Evolutionary conservation across 805 yeast species (phyloP), one percentile per base, ranked within the genome.

Genomic region (Ogataea haglerorum): DNA sequence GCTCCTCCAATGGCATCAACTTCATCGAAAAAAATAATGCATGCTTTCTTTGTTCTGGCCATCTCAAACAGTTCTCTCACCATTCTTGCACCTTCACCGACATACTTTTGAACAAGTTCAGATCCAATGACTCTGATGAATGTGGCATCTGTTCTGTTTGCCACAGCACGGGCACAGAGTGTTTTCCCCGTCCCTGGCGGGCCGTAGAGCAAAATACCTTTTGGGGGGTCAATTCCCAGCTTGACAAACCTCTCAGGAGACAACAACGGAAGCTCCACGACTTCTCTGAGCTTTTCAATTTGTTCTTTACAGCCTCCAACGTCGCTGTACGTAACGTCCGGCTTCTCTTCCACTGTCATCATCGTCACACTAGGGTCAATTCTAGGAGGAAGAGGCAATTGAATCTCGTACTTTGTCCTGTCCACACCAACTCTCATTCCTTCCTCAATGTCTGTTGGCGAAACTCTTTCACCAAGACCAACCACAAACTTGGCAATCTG

Each of bases 261-360:
- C 42, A 93, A 70, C 51, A 90, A 68, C 30, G 97, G 98, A 58
- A 91, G 71, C 65, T 91, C 98, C 13, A 90, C 98, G 46, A 91
- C 98, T 65, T 90, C 98, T 63, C 97, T 78, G 46, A 90, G 73
- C 65, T 91, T 90, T 64, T 93, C 99, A 57, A 93, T 91, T 65
- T 93, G 99, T 48, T 93, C 98, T 70, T 93, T 93, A 64, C 96
- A 88, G 27, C 99, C 99, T 55, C 99, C 99, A 48, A 93, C 90
- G 63, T 93, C 99, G 47, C 95, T 86, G 65, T 93, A 93, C 2
- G 99, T 93, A 27, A 93, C 98, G 67, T 93, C 99, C 10, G 99
- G 99, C 65, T 93, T 93, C 68, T 93, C 99, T 66, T 93, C 99
- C 34, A 93, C 99, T 2, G 98, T 91, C 99, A 93, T 93, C 99